Percentiles rank a stretch among this genome's conserved stretches.
Conservation (phyloP, 768 basidiomycete species). For the Krasilnikovozyma curviuscula region DNA sequence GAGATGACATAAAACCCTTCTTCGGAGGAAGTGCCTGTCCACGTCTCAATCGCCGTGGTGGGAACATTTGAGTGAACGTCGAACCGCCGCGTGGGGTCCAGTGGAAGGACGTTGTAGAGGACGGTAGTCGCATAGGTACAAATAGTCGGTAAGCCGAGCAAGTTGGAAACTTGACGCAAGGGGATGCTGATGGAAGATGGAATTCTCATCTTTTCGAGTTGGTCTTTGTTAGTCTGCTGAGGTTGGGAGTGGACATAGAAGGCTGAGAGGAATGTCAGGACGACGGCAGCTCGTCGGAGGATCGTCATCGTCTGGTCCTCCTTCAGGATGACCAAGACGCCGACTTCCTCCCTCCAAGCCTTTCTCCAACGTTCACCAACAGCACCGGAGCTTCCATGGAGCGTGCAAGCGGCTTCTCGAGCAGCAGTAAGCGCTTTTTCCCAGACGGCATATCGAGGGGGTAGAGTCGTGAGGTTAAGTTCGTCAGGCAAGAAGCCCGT, state of each 20-base stretch:
- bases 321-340: slow-evolving; percentile 39
- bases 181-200: slow-evolving; percentile 56
- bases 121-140: slow-evolving; percentile 83
- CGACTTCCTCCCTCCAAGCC: slow-evolving; percentile 39
- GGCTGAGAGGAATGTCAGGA: slow-evolving; percentile 72
- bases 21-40: slow-evolving; percentile 62
- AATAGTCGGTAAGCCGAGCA: slow-evolving; percentile 65
- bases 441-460: slow-evolving; percentile 49
- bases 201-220: slow-evolving; percentile 27
- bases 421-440: slow-evolving; percentile 42
- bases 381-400: slow-evolving; percentile 1
- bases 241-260: slow-evolving; percentile 53
- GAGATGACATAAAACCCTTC: slow-evolving; percentile 73
- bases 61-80: slow-evolving; percentile 36
- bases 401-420: slow-evolving; percentile 18
- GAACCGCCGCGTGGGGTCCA: slow-evolving; percentile 14
- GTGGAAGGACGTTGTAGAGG: slow-evolving; percentile 48
- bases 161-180: slow-evolving; percentile 44
- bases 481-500: slow-evolving; percentile 74
- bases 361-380: slow-evolving; percentile 36
- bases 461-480: slow-evolving; percentile 31
- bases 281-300: slow-evolving; percentile 68
- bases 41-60: slow-evolving; percentile 27
- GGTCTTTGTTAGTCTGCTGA: neutral
- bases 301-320: slow-evolving; percentile 40